Percentiles rank a stretch among this genome's conserved stretches.
phyloP scores from a whole-genome alignment of 2,329 filamentous ascomycete genomes.

The Aspergillus puulaauensis region DNA sequence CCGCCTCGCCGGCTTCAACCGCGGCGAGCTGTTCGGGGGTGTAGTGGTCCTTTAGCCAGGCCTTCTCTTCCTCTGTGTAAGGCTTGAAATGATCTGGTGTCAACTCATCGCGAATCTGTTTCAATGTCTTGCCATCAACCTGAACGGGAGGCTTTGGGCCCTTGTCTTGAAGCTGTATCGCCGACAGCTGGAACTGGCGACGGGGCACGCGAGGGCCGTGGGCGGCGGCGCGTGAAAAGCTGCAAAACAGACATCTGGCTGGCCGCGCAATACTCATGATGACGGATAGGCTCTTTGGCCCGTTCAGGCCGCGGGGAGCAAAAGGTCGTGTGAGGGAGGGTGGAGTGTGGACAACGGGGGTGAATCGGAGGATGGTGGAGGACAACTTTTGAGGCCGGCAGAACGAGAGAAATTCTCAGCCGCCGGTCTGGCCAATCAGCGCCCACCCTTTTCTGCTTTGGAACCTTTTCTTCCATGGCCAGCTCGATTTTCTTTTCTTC shows the following conservation, averaged over 20 bases:
- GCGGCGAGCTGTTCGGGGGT: constrained; percentile 78
- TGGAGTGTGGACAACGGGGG: constrained; percentile 5
- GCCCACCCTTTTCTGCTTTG: constrained; percentile 18
- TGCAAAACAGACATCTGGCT: constrained; percentile 52
- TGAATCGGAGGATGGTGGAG: constrained; percentile 4
- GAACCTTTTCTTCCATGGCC: constrained; percentile 6
- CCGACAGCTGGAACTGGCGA: constrained; percentile 51
- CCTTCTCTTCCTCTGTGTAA: constrained; percentile 68
- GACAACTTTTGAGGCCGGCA: constrained; percentile 9
- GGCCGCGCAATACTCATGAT: constrained; percentile 52
- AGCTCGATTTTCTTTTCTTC: constrained; percentile 7
- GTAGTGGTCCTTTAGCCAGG: constrained; percentile 65
- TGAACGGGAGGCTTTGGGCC: constrained; percentile 22
- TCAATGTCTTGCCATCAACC: constrained; percentile 18
- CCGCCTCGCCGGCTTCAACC: constrained; percentile 75
- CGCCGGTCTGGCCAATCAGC: constrained; percentile 22
- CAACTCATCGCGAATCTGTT: constrained; percentile 21
- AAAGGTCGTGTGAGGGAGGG: neutral
- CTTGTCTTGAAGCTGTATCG: constrained; percentile 34
- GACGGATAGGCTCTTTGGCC: constrained; percentile 28
- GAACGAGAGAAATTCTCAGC: constrained; percentile 29
- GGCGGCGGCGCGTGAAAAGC: constrained; percentile 43
- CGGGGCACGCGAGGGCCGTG: constrained; percentile 42
- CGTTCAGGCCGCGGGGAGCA: constrained; percentile 24
- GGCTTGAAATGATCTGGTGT: constrained; percentile 46